Base-by-base conservation (phyloP, 768 basidiomycete genomes). In the Ramaria rubella region DNA sequence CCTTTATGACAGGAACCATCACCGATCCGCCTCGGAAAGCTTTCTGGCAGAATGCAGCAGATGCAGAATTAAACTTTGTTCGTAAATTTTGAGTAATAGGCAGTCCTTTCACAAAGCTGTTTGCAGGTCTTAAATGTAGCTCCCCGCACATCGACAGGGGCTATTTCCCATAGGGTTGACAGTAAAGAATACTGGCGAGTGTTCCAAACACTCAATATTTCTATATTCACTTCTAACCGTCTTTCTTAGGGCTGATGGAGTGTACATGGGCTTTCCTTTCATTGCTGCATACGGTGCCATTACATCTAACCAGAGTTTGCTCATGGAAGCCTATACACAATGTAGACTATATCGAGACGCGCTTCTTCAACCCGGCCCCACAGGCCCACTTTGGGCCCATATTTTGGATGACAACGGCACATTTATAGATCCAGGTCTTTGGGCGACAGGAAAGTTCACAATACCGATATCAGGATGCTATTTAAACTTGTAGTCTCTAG, bases 211-310 rank as follows among this genome's bases (percentile, higher is more conserved):
- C 14, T 52, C 55, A 57, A 31, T 52, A 44, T 7, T 36, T 33
- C 11, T 55, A n/a, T 31, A 14, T 49, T 29, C 58, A 45, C 46
- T 9, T 56, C 33, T 17, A 30, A 31, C 9, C 42, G n/a, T 55
- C 53, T 44, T 14, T 27, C 6, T 14, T 31, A 70, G 69, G 72
- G 67, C 72, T 26, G 72, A 73, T 58, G 68, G 64, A 17, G 69
- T 75, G 0, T 75, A 69, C 60, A 75, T 75, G 74, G 75, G 71
- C 1, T 73, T 73, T 23, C 75, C 75, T 9, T 77, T 73, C 63
- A 65, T 77, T 31, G 75, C 75, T 21, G 72, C 69, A 60, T 75
- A 72, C 61, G 76, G 70, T 5, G 72, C 67, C 4, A 57, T 69
- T 21, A 64, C 60, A 24, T 55, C 60, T 11, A 72, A 77, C 57